Conservation (phyloP, 2,329 filamentous ascomycete species). For the Penicillium italicum region DNA sequence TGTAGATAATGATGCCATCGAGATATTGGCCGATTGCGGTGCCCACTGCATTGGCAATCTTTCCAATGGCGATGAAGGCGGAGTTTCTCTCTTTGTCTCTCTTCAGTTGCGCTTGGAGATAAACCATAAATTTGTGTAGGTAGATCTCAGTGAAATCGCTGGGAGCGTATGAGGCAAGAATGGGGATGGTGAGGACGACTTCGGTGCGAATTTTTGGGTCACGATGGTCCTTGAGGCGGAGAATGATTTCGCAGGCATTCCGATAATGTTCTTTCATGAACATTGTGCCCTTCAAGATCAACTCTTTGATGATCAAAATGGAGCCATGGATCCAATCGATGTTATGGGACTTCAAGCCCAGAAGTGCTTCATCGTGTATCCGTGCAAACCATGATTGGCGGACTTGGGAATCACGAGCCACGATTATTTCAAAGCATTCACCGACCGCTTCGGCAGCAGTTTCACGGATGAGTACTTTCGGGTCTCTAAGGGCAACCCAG, state of each 20-base stretch:
- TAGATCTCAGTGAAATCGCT: conserved; percentile 83
- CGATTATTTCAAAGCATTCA: conserved; percentile 92
- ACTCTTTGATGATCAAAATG: conserved; percentile 83
- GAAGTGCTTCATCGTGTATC: conserved; percentile 80
- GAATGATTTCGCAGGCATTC: conserved; percentile 87
- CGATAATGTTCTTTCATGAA: conserved; percentile 97
- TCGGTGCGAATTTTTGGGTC: conserved; percentile 85
- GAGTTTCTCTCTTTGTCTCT: conserved; percentile 92
- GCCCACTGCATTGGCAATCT: conserved; percentile 93
- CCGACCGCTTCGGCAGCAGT: conserved; percentile 91
- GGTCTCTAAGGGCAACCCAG: conserved; percentile 89
- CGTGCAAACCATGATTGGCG: conserved; percentile 84
- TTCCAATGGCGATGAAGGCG: conserved; percentile 91
- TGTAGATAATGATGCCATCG: conserved; percentile 88
- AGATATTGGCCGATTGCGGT: conserved; percentile 93
- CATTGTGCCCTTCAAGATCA: conserved; percentile 94
- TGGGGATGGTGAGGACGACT: conserved; percentile 85
- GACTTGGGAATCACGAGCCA: conserved; percentile 83
- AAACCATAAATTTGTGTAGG: conserved; percentile 95
- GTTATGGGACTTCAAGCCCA: conserved; percentile 73
- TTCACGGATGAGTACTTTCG: conserved; percentile 84
- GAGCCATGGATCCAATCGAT: conserved; percentile 93
- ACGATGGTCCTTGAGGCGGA: conserved; percentile 87
- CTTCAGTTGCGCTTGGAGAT: conserved; percentile 88
- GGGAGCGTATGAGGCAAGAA: conserved; percentile 87